Evolutionary conservation across 1,284 basidiomycete genomes (phyloP), one percentile per base, ranked within the genome.

Genomic region (Trichosporon coremiiforme): DNA sequence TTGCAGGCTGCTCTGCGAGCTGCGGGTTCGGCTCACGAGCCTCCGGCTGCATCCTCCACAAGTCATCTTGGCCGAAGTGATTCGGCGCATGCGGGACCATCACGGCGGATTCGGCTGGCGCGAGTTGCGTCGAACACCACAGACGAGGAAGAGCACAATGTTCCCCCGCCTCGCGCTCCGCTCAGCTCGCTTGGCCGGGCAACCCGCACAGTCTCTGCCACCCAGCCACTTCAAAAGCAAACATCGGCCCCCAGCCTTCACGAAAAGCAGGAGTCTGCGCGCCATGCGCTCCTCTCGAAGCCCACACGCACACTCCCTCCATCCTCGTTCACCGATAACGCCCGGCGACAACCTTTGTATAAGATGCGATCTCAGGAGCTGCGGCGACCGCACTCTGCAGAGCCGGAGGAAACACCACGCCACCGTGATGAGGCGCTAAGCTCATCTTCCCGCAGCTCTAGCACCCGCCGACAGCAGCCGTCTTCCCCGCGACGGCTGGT

Each of bases 1-100:
- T 73, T 25, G 67, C 60, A 22, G 47, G 71, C 41, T 55, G 70
- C 29, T 64, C 69, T 15, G 12, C 66, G 69, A 53, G 33, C 64
- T 0, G 57, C 57, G 5, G 57, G 33, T 15, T 17, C 57, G 10
- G 31, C 29, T 13, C 57, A 62, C 29, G 57, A 62, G 15, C 29
- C 57, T 9, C 57, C 57, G 15, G 31, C 15, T 4, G 29, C 57
- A 2, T 29, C 57, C 3, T 15, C 29, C 2, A n/a, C 29, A 15
- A 62, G 57, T 31, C 57, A 17, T 20, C 29, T 33, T 62, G 15
- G 29, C 8, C 57, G 29, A 4, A 35, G 57, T 29, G 57, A 62
- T 1, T 1, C 57, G 12, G 36, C 36, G 31, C 57, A 35, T 62
- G 57, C 57, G 13, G 57, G 57, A 6, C 57, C 57, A n/a, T 62